Evolutionary conservation across 2,329 filamentous ascomycete species (phyloP).

Genomic region (Epicoccum nigrum): DNA sequence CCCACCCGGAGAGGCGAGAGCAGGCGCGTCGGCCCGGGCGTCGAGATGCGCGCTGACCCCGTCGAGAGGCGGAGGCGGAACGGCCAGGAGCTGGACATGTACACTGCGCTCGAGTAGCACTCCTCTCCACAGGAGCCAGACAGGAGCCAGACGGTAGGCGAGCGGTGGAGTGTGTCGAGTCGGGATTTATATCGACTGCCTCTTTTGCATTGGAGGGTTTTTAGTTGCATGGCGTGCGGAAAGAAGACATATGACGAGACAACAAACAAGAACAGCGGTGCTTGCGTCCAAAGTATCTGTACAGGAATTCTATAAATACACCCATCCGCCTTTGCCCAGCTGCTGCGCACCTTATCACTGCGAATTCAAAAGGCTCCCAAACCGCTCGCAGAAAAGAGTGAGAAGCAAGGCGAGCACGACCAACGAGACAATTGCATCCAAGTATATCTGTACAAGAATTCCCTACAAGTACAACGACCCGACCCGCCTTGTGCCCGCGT

Average conservation of each 20-base stretch:
- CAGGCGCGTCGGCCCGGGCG: slow-evolving; percentile 77
- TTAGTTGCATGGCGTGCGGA: too few relatives aligned
- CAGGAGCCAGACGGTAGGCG: too few relatives aligned
- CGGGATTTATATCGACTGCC: too few relatives aligned
- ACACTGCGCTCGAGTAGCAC: slow-evolving; percentile 72
- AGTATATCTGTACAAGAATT: slow-evolving; percentile 16
- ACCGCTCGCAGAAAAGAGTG: too few relatives aligned
- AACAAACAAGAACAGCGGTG: slow-evolving; percentile 15
- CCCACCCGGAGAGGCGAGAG: slow-evolving; percentile 63
- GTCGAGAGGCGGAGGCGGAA: slow-evolving; percentile 60
- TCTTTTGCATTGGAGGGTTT: not conserved
- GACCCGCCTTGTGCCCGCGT: slow-evolving; percentile 1
- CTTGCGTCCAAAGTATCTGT: slow-evolving; percentile 24
- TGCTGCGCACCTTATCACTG: too few relatives aligned
- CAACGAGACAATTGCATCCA: too few relatives aligned
- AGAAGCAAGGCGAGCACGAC: too few relatives aligned
- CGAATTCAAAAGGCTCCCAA: too few relatives aligned
- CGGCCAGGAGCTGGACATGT: slow-evolving; percentile 65
- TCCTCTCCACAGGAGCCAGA: too few relatives aligned
- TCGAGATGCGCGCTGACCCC: slow-evolving; percentile 76
- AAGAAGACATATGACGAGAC: not conserved
- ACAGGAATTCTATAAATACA: slow-evolving; percentile 8
- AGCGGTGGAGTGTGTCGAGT: too few relatives aligned
- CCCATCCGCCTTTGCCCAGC: too few relatives aligned
- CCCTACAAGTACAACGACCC: slow-evolving; percentile 18